phyloP scores from a whole-genome alignment of 208 protist species.

The Lotmaria passim region DNA sequence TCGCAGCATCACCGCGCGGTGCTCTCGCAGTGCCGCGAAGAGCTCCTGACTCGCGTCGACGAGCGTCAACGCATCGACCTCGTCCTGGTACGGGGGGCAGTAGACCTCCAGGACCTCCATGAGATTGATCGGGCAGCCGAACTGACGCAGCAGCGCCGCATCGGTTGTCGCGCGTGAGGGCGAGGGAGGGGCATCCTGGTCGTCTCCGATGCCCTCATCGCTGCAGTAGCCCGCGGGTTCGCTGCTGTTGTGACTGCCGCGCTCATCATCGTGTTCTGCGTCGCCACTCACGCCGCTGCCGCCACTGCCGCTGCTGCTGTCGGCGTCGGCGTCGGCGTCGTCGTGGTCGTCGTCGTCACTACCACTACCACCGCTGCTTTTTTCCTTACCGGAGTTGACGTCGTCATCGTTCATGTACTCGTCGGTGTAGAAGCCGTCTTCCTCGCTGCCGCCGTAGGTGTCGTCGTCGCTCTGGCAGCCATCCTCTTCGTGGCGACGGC shows the following conservation, averaged over 20 bases:
- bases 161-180: neutral
- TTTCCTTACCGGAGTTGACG: neutral
- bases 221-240: neutral
- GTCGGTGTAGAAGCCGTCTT: constrained; percentile 16
- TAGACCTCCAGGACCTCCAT: constrained; percentile 85
- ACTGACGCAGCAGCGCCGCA: constrained; percentile 38
- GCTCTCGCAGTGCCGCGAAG: constrained; percentile 20
- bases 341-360: constrained; percentile 3
- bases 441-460: neutral
- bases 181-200: neutral
- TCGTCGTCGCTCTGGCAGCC: neutral
- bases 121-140: constrained; percentile 74
- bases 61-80: constrained; percentile 35
- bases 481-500: neutral
- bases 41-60: constrained; percentile 18
- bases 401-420: constrained; percentile 12
- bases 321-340: too few species aligned
- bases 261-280: constrained; percentile 7
- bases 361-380: too few species aligned
- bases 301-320: too few species aligned
- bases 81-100: constrained; percentile 73
- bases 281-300: too few species aligned
- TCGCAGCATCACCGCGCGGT: constrained; percentile 40
- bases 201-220: neutral
- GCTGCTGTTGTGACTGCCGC: constrained; percentile 3